Base-by-base conservation (phyloP, 345 rosid genomes). In the Dipteronia dyeriana region DNA sequence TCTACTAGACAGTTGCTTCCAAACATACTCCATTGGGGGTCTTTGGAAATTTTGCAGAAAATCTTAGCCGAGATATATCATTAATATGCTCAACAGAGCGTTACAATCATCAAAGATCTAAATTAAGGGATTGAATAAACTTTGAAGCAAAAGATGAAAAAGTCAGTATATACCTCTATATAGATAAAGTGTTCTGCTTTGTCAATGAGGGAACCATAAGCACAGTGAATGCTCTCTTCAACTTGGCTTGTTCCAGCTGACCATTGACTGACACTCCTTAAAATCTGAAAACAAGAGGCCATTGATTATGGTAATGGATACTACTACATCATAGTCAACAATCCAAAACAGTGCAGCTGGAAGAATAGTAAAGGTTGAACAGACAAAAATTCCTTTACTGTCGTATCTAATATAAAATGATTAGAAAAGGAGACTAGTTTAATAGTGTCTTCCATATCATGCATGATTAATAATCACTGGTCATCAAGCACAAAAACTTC, bases 221-320 rank as follows among this genome's bases (percentile, higher is more conserved):
- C 96, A 83, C 90, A 82, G 83, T 94, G 99, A 85, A 94, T 90
- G 88, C 98, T 94, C 80, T 94, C 98, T 84, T 97, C 98, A 71
- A 85, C 79, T 87, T 92, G 99, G 87, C 98, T 90, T 73, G 98
- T 94, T 86, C 99, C 99, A 66, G 98, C 96, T 76, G 98, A 97
- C 99, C 99, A 94, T 80, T 94, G 98, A 81, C 98, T 97, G 81
- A 92, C 99, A 86, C 99, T 97, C 88, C 99, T 87, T 84, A 94
- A 83, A 77, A 97, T 88, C 99, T 94, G 93, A 70, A 83, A 87
- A 84, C 20, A 3, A 10, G 16, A 45, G 41, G 45, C 12, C 23
- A 70, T 61, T 70, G 45, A 54, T 67, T 13, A 61, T 39, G 68
- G 73, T 66, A 73, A 41, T 77, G 47, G 13, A 70, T 23, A 72